These are phyloP conservation scores for Fraxinus nigra DNA, from an alignment of 305 asterid genomes.

Conservation along the genomic window DNA sequence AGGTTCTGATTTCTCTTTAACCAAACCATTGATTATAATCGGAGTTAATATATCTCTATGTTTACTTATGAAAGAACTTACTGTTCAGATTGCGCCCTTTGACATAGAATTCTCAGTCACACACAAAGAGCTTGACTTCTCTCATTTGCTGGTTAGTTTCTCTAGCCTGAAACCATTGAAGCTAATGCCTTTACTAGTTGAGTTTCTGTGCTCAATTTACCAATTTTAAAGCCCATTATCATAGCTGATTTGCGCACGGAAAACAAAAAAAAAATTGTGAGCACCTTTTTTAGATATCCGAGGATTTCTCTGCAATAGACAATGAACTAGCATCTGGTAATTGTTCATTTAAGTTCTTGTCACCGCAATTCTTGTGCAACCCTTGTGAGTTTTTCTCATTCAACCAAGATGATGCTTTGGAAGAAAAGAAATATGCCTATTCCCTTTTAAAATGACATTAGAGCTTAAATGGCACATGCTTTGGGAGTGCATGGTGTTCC, in stretches of 20 bases:
- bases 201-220: slow-evolving; percentile 13
- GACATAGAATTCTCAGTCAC: slow-evolving; percentile 97
- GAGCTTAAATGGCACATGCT: not conserved
- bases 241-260: slow-evolving; percentile 7
- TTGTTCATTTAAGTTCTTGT: not conserved
- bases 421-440: slow-evolving; percentile 5
- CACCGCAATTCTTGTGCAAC: not conserved
- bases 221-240: slow-evolving; percentile 9
- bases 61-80: slow-evolving; percentile 29
- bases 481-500: not conserved
- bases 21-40: slow-evolving; percentile 9
- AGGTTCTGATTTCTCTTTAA: slow-evolving; percentile 46
- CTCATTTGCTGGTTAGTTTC: slow-evolving; percentile 86
- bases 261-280: not conserved
- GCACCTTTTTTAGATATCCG: not conserved
- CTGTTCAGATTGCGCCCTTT: slow-evolving; percentile 94
- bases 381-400: slow-evolving; percentile 1
- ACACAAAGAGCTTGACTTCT: slow-evolving; percentile 98
- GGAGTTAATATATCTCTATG: slow-evolving; percentile 10
- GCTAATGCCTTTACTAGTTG: slow-evolving; percentile 14
- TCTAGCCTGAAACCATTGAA: slow-evolving; percentile 10
- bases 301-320: slow-evolving; percentile 5
- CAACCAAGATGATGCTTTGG: slow-evolving; percentile 1
- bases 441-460: not conserved
- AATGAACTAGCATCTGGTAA: slow-evolving; percentile 1